Base-by-base conservation (phyloP, 768 basidiomycete species). In the Mycena kentingensis region DNA sequence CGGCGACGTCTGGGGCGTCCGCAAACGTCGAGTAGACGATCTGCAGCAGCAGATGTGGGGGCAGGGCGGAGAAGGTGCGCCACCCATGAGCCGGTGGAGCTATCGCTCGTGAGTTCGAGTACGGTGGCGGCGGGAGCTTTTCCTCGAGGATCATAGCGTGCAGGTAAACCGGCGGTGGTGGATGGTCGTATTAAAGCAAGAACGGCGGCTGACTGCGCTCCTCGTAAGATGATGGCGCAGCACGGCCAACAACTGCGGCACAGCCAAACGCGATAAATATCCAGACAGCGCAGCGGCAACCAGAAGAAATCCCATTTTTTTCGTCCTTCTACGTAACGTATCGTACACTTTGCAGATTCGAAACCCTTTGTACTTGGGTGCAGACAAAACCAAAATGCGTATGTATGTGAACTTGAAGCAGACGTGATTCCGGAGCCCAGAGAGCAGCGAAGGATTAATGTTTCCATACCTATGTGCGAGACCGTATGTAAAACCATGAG, bases 11-110 rank as follows among this genome's bases (percentile, higher is more conserved):
- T 39, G 62, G 57, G 3, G 67, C 63, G 47, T 73, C 73, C 1
- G 85, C 81, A 61, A 91, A 88, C 2, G 81, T 79, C 51, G 73
- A 68, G 63, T 87, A 82, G 12, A 93, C 80, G 45, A 90, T 78
- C 37, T 84, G 78, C 45, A 92, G 79, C 5, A 91, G 75, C n/a
- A 92, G 66, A 57, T 90, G 82, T 0, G 84, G 63, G 0, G 88
- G 84, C 0, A 89, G 62, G 0, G 70, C 67, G 5, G 64, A 47
- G 18, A 75, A 59, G 1, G 63, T 64, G 10, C 58, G 53, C 58
- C 58, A 55, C 7, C 44, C 44, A 10, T 12, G 16, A 7, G 28
- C 38, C n/a, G 50, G 35, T 15, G 46, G 24, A 27, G 50, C 22
- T 8, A 51, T 16, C 15, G 34, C 26, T 15, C 29, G 29, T 5